Percentiles rank a stretch among this genome's conserved stretches.
These are phyloP conservation scores for Myxozyma melibiosi DNA, from an alignment of 805 yeast species.

Conservation along the genomic window DNA sequence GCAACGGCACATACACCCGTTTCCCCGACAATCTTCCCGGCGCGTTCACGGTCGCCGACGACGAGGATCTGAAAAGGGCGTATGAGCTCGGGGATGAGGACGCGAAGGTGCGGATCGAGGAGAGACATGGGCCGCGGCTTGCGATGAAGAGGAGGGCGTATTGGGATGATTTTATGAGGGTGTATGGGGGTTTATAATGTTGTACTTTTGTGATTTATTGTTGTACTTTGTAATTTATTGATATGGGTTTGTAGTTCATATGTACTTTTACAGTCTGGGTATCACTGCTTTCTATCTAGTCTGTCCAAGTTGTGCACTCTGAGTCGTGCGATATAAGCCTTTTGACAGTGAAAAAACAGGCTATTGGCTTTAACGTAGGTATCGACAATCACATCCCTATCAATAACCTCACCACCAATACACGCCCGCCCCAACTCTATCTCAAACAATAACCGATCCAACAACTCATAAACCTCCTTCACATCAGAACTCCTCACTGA, in stretches of 20 bases:
- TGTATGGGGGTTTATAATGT: background rate
- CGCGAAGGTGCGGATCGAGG: background rate
- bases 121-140: conserved; percentile 10
- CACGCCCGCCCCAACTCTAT: conserved; percentile 9
- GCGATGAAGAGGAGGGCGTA: conserved; percentile 2
- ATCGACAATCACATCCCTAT: background rate
- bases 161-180: background rate
- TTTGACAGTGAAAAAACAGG: background rate
- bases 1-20: background rate
- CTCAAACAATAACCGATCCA: conserved; percentile 7
- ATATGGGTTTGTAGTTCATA: no score
- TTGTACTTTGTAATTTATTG: no score
- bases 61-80: conserved; percentile 6
- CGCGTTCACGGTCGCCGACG: conserved; percentile 18
- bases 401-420: conserved; percentile 11
- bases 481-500: background rate
- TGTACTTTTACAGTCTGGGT: no score
- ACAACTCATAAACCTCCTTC: background rate
- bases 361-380: background rate
- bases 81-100: conserved; percentile 13
- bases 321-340: background rate
- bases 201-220: background rate
- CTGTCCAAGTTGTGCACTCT: no score
- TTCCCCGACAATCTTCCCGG: conserved; percentile 9
- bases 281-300: no score